Percentiles rank a stretch among this genome's conserved stretches.
Evolutionary conservation across 2,329 filamentous ascomycete species (phyloP).

Genomic region (Thelonectria discophora): DNA sequence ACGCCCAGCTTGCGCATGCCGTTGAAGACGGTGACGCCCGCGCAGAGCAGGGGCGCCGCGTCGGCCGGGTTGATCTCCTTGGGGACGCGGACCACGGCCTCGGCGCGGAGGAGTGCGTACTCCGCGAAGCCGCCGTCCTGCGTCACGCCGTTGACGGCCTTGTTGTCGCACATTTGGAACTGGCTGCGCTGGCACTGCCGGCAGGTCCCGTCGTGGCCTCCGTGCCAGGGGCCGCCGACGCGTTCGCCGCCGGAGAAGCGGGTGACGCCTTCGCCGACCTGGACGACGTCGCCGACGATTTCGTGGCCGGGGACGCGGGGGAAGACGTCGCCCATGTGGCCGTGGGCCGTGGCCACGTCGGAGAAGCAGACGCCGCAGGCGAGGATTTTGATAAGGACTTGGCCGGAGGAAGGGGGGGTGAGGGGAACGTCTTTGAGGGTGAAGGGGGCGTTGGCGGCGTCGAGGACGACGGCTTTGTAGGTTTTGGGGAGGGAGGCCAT

Average conservation of each 20-base stretch:
- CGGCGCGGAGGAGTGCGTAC: conserved; percentile 67
- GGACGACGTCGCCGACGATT: conserved; percentile 72
- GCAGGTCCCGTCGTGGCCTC: conserved; percentile 69
- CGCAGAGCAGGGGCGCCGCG: conserved; percentile 69
- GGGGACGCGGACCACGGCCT: conserved; percentile 68
- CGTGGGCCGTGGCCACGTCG: conserved; percentile 60
- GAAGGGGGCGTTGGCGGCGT: conserved; percentile 60
- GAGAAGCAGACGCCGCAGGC: conserved; percentile 78
- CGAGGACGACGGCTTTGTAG: conserved; percentile 72
- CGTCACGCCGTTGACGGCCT: conserved; percentile 70
- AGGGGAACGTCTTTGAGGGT: conserved; percentile 68
- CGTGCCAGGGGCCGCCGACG: conserved; percentile 62
- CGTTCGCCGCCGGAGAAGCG: conserved; percentile 70
- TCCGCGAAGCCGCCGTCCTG: conserved; percentile 74
- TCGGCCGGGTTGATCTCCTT: conserved; percentile 60
- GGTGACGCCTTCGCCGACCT: conserved; percentile 65
- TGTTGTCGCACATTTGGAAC: conserved; percentile 75
- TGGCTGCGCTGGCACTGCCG: conserved; percentile 68
- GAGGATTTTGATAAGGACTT: conserved; percentile 75
- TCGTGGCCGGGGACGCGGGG: conserved; percentile 77
- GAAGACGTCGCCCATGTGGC: conserved; percentile 63
- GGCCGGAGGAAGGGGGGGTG: conserved; percentile 60
- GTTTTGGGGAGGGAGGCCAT: conserved; percentile 65
- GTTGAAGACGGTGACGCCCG: conserved; percentile 72
- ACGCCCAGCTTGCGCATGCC: conserved; percentile 63